Evolutionary conservation across 768 basidiomycete genomes (phyloP), one percentile per base, ranked within the genome.

Genomic region (Termitomyces sp.): DNA sequence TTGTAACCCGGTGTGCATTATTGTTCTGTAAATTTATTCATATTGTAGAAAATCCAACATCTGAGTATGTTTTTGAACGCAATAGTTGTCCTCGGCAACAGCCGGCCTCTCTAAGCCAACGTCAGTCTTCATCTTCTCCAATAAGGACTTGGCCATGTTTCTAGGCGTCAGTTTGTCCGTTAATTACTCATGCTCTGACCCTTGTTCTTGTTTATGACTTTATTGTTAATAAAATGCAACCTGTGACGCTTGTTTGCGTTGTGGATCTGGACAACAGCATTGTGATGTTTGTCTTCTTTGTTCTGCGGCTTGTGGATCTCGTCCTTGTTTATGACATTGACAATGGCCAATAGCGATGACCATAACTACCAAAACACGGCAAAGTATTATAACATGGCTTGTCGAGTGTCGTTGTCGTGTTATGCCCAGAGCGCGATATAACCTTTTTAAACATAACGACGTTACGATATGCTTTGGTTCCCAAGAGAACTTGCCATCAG

Each of bases 131-230:
- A 38, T 52, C 14, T 18, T 53, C 16, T 28, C 28, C 18, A 23
- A 38, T 18, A 10, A 52, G 1, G 23, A 28, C 3, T 13, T 53
- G 16, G 8, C 28, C 2, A 14, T 12, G 18, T n/a, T n/a, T 7
- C 20, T 10, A 20, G 6, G 28, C 38, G 23, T n/a, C n/a, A 23
- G 33, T 13, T 43, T 7, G 52, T 41, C 40, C 41, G 30, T 44
- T 18, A 9, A 16, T n/a, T 18, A 20, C 16, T 35, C 41, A 43
- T 36, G 23, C 23, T 18, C 18, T 47, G 40, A 16, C n/a, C 23
- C 51, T 48, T 59, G 44, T 59, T 32, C 58, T 59, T 59, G 26
- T 32, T 59, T 40, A 47, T 41, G 16, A 36, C 6, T 52, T 26
- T 59, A 48, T 59, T 59, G 58, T 53, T 33, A 12, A 16, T 16